Evolutionary conservation across 2,329 filamentous ascomycete species (phyloP).

Genomic region (Exophiala aquamarina): DNA sequence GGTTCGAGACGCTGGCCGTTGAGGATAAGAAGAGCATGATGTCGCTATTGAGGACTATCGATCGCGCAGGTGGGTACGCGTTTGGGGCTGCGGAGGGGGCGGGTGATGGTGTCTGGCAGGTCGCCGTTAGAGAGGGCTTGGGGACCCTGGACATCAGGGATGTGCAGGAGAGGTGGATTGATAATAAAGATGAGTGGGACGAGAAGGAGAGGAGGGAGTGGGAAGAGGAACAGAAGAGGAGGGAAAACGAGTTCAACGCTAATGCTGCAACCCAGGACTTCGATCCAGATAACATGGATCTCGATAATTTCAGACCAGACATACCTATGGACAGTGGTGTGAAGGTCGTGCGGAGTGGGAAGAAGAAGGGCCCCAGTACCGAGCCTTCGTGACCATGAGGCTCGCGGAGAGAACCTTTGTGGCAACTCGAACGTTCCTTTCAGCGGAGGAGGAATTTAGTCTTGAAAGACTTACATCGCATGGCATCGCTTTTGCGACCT

Average conservation of each 20-base stretch:
- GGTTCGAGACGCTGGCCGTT: conserved; percentile 89
- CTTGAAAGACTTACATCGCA: no score
- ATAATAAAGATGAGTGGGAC: conserved; percentile 85
- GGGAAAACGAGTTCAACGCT: conserved; percentile 36
- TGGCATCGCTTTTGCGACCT: no score
- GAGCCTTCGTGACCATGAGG: conserved; percentile 5
- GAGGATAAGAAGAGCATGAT: conserved; percentile 99
- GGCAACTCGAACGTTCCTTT: no score
- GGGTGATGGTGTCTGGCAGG: conserved; percentile 96
- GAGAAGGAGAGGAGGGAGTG: conserved; percentile 71
- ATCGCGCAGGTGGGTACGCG: conserved; percentile 87
- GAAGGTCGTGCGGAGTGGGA: conserved; percentile 51
- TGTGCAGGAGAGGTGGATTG: conserved; percentile 94
- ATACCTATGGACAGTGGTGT: conserved; percentile 64
- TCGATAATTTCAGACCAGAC: conserved; percentile 29
- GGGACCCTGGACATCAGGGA: conserved; percentile 78
- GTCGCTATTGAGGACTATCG: conserved; percentile 81
- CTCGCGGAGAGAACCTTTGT: not conserved
- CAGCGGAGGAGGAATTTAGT: no score
- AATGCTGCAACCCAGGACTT: conserved; percentile 12
- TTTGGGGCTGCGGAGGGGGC: conserved; percentile 88
- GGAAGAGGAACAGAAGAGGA: conserved; percentile 69
- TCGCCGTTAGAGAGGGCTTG: conserved; percentile 76
- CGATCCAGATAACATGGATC: conserved; percentile 29
- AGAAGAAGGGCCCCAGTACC: not conserved